Base-by-base conservation (phyloP, 1,284 basidiomycete genomes). In the Puccinia polysora region DNA sequence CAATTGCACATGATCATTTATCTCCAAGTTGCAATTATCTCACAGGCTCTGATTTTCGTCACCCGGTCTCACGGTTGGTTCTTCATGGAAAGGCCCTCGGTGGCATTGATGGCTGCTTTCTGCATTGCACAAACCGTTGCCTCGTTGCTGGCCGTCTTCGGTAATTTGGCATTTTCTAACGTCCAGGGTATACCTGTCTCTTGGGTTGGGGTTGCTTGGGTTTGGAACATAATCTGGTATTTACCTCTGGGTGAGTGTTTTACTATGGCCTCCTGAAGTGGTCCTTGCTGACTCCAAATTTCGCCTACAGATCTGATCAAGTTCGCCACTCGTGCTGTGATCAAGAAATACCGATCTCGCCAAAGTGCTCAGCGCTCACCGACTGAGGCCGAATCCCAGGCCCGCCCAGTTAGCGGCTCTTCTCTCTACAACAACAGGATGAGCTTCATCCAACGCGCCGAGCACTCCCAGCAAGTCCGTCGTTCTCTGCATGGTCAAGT, bases 351-450 rank as follows among this genome's bases (percentile, higher is more conserved):
- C 86, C 58, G 82, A 56, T 56, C 65, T 25, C 59, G 43, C 15
- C 59, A 62, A 62, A 10, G 12, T n/a, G 8, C 45, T 20, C 30
- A 52, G 74, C 49, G 88, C 88, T 15, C 32, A 2, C 28, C 43
- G 10, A 32, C 5, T 1, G 56, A 36, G 18, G 15, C 53, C 2
- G 38, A 45, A 2, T 85, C 84, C 38, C 87, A 90, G 78, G 93
- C 89, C 60, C 86, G 89, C 77, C 93, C 40, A 10, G 90, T 93
- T 78, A 89, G 86, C 43, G 88, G 88, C 20, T 90, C 89, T 60
- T 91, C 89, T 53, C 81, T 96, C 78, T 97, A 97, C 86, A 88
- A 87, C 71, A 93, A 93, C 82, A 90, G 91, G 84, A 88, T 89
- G 63, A 87, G 86, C 74, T 94, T 94, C 85, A 88, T 94, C 80